phyloP scores from a whole-genome alignment of 2,329 filamentous ascomycete genomes.

The Akanthomyces lecanii region DNA sequence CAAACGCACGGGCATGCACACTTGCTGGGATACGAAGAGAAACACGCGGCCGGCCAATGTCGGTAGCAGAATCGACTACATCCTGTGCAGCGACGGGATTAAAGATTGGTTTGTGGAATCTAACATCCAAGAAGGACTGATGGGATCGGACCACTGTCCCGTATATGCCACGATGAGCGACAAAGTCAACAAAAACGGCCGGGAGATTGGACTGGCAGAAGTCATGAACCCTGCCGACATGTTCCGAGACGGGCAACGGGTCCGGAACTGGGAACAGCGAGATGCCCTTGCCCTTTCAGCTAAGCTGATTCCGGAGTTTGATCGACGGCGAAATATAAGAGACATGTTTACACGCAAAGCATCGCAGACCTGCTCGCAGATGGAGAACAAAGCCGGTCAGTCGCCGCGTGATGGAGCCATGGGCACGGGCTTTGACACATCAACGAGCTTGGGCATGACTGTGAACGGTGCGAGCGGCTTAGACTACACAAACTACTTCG shows the following conservation, averaged over 20 bases:
- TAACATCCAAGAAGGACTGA: constrained; percentile 87
- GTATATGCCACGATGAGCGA: constrained; percentile 76
- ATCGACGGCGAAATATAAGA: constrained; percentile 76
- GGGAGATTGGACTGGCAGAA: constrained; percentile 57
- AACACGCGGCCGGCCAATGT: constrained; percentile 96
- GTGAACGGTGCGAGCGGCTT: not conserved
- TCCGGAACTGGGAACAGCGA: constrained; percentile 62
- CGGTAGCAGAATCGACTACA: constrained; percentile 88
- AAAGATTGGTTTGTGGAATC: constrained; percentile 74
- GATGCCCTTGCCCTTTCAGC: constrained; percentile 72
- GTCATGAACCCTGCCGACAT: constrained; percentile 72
- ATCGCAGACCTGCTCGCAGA: constrained; percentile 28
- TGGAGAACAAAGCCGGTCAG: not conserved
- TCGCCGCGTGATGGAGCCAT: not conserved
- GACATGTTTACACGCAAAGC: constrained; percentile 76
- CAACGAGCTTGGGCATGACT: not conserved
- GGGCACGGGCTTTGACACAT: not conserved
- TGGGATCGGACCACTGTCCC: constrained; percentile 95
- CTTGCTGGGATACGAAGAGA: constrained; percentile 92
- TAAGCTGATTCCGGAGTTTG: constrained; percentile 81
- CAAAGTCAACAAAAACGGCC: constrained; percentile 47
- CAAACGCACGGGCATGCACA: constrained; percentile 83
- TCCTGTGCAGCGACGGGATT: constrained; percentile 76
- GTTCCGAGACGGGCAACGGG: constrained; percentile 63
- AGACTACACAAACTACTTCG: not conserved